A percentile compares a stretch with the other conserved stretches of the same genome.
Evolutionary conservation across 2,329 filamentous ascomycete genomes (phyloP).

Genomic region (Trichoderma citrinoviride): DNA sequence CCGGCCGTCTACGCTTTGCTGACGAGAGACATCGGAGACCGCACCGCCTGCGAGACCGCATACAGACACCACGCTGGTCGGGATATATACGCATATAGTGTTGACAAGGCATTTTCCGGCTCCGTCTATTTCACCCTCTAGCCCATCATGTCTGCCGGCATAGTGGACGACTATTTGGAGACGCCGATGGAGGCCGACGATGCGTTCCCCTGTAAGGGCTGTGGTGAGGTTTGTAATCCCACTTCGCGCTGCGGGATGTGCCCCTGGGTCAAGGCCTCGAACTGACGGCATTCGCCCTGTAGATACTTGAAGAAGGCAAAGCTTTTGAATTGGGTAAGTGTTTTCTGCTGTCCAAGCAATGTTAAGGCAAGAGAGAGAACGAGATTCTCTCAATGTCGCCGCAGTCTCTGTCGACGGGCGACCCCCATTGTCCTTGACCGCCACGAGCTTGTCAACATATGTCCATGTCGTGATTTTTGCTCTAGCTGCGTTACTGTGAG

Average conservation of each 20-base stretch:
- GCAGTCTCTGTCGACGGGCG: neutral
- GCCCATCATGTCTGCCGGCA: constrained; percentile 43
- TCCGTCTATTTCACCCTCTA: neutral
- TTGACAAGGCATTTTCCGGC: neutral
- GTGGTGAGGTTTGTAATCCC: constrained; percentile 69
- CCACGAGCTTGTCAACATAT: neutral
- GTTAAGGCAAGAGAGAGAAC: too few relatives aligned
- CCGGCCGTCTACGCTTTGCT: constrained; percentile 5
- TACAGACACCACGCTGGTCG: constrained; percentile 12
- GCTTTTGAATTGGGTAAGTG: constrained; percentile 93
- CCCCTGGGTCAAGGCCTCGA: neutral
- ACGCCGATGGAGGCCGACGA: constrained; percentile 74
- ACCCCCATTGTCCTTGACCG: neutral
- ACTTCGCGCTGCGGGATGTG: constrained; percentile 5
- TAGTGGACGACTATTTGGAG: constrained; percentile 62
- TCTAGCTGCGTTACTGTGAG: neutral
- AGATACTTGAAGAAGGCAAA: constrained; percentile 98
- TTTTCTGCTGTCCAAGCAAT: neutral
- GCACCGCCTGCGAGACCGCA: neutral
- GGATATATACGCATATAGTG: neutral
- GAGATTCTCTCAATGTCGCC: neutral
- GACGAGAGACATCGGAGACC: constrained; percentile 12
- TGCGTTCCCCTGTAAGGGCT: constrained; percentile 86
- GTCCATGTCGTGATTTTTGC: neutral
- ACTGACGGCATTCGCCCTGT: constrained; percentile 18